Evolutionary conservation across 148 eudicot species (phyloP).

Genomic region (Rhododendron griersonianum): DNA sequence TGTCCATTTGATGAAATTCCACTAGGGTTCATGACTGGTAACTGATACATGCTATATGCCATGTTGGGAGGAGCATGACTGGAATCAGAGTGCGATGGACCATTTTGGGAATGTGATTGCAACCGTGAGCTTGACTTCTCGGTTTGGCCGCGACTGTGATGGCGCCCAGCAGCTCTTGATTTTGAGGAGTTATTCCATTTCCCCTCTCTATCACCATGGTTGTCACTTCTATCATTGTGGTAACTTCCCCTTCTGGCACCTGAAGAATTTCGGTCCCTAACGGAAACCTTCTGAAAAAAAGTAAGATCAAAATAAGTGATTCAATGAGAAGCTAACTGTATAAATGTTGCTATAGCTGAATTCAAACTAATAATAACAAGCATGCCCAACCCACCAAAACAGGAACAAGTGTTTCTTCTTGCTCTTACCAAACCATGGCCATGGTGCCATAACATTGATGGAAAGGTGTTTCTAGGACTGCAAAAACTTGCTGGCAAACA

Average conservation of each 20-base stretch:
- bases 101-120: slow-evolving; percentile 57
- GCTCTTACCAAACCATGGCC: neutral
- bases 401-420: neutral
- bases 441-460: neutral
- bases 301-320: neutral
- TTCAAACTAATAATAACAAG: neutral
- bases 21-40: slow-evolving; percentile 41
- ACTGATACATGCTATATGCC: slow-evolving; percentile 55
- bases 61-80: slow-evolving; percentile 42
- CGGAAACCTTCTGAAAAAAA: slow-evolving; percentile 53
- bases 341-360: neutral
- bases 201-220: slow-evolving; percentile 66
- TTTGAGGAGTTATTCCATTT: slow-evolving; percentile 64
- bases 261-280: slow-evolving; percentile 63
- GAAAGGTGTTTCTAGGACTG: neutral
- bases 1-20: slow-evolving; percentile 53
- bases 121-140: slow-evolving; percentile 57
- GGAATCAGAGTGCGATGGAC: slow-evolving; percentile 42
- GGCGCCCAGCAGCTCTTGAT: slow-evolving; percentile 51
- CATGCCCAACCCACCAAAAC: neutral
- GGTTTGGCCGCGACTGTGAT: slow-evolving; percentile 48
- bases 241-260: slow-evolving; percentile 61
- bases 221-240: slow-evolving; percentile 62
- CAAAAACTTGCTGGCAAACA: neutral
- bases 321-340: neutral